Percentiles rank a stretch among this genome's conserved stretches.
Evolutionary conservation across 352 stramenopile species (phyloP).

Genomic region (Phytophthora capsici): DNA sequence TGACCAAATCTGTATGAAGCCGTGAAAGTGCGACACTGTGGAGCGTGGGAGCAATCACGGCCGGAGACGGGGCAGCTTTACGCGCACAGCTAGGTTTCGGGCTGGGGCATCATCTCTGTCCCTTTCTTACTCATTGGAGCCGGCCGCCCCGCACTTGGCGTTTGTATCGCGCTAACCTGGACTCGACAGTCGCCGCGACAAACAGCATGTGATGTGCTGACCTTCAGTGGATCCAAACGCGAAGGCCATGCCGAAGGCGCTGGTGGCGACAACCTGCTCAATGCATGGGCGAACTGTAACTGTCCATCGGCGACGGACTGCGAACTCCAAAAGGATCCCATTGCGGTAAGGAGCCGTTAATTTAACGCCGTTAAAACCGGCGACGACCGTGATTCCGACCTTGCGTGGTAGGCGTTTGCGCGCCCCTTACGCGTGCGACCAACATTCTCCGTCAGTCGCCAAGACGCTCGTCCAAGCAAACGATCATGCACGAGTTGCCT

Average conservation of each 20-base stretch:
- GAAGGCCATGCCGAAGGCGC: too few relatives aligned
- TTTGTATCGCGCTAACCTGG: background rate
- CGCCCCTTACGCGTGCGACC: background rate
- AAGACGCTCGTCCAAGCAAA: background rate
- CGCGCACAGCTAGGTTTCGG: conserved; percentile 8
- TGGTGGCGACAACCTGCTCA: background rate
- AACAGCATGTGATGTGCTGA: background rate
- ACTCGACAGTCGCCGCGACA: background rate
- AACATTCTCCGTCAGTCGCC: background rate
- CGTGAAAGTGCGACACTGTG: conserved; percentile 10
- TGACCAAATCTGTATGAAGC: conserved; percentile 6
- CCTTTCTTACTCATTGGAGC: background rate
- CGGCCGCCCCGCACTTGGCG: background rate
- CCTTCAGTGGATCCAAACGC: background rate
- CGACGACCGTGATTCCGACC: background rate
- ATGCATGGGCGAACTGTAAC: too few relatives aligned
- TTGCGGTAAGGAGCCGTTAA: background rate
- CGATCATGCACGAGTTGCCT: background rate
- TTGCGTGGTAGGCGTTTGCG: background rate
- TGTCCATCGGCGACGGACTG: background rate
- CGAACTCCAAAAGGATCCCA: background rate
- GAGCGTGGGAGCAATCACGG: conserved; percentile 23
- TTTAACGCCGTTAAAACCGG: too few relatives aligned
- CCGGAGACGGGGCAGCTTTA: conserved; percentile 6
- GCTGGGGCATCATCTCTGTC: conserved; percentile 7